These are phyloP conservation scores for Agaricus sinodeliciosus DNA, from an alignment of 768 basidiomycete species.

Conservation along the genomic window DNA sequence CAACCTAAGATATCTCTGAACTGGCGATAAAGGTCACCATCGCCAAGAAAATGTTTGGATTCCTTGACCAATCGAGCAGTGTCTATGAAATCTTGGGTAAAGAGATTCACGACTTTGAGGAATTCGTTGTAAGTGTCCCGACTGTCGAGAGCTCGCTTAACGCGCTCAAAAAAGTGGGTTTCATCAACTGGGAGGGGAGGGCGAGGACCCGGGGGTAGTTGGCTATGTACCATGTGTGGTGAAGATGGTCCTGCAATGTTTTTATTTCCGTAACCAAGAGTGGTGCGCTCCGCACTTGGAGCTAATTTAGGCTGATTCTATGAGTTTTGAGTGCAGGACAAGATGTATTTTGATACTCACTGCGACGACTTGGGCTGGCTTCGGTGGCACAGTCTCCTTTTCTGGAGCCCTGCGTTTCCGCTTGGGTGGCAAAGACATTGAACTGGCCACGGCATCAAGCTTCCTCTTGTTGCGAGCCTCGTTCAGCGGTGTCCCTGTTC, in stretches of 20 bases:
- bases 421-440: slow-evolving; percentile 50
- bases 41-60: slow-evolving; percentile 66
- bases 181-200: slow-evolving; percentile 33
- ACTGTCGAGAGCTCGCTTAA: slow-evolving; percentile 65
- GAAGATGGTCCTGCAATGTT: slow-evolving; percentile 24
- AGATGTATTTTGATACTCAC: not conserved
- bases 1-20: slow-evolving; percentile 86
- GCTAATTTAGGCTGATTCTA: slow-evolving; percentile 16
- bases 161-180: slow-evolving; percentile 87
- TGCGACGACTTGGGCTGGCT: slow-evolving; percentile 16
- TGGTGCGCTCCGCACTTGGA: slow-evolving; percentile 6
- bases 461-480: slow-evolving; percentile 41
- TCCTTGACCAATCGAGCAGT: slow-evolving; percentile 77
- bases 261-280: slow-evolving; percentile 10
- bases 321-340: not conserved
- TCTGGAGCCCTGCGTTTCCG: slow-evolving; percentile 56
- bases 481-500: slow-evolving; percentile 26
- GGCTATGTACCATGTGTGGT: slow-evolving; percentile 23
- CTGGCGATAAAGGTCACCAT: slow-evolving; percentile 72
- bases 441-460: slow-evolving; percentile 31
- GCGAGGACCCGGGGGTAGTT: slow-evolving; percentile 20
- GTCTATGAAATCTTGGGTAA: slow-evolving; percentile 92
- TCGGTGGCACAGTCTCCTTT: slow-evolving; percentile 20
- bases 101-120: slow-evolving; percentile 90
- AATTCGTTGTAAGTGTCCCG: slow-evolving; percentile 90